Evolutionary conservation across 73 alveolate genomes (phyloP).

Genomic region (Paramecium pentaurelia): DNA sequence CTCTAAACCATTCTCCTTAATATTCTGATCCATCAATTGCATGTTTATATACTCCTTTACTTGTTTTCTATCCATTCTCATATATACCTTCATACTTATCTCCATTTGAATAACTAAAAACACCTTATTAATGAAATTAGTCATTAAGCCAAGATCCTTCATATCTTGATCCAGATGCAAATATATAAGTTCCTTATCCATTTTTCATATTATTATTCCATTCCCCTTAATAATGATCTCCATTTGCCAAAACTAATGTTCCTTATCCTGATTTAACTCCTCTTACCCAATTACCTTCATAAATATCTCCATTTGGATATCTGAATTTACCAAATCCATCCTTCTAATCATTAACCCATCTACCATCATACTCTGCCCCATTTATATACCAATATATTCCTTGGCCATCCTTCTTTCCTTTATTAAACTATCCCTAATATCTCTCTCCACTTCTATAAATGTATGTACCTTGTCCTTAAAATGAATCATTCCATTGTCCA

Average conservation of each 20-base stretch:
- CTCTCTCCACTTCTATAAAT: constrained; percentile 56
- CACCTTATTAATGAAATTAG: constrained; percentile 58
- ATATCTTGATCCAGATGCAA: constrained; percentile 47
- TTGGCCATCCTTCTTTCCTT: constrained; percentile 50
- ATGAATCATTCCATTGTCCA: constrained; percentile 59
- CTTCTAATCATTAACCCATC: constrained; percentile 52
- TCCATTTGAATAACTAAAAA: constrained; percentile 66
- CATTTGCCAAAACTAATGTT: constrained; percentile 67
- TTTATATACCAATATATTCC: constrained; percentile 56
- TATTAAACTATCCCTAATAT: constrained; percentile 50
- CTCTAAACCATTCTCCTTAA: constrained; percentile 61
- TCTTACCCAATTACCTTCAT: constrained; percentile 79
- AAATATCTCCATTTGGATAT: constrained; percentile 71
- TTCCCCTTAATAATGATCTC: constrained; percentile 89
- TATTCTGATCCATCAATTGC: background rate
- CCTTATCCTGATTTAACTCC: constrained; percentile 87
- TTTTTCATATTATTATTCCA: constrained; percentile 61
- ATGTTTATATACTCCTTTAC: background rate
- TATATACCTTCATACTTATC: constrained; percentile 65
- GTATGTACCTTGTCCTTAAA: constrained; percentile 47
- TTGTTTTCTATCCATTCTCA: constrained; percentile 11
- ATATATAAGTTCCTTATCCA: constrained; percentile 53
- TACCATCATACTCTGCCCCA: constrained; percentile 58
- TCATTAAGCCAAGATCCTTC: constrained; percentile 57
- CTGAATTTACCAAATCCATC: constrained; percentile 65